Conservation (phyloP, 305 asterid species). For the Fraxinus greggii region DNA sequence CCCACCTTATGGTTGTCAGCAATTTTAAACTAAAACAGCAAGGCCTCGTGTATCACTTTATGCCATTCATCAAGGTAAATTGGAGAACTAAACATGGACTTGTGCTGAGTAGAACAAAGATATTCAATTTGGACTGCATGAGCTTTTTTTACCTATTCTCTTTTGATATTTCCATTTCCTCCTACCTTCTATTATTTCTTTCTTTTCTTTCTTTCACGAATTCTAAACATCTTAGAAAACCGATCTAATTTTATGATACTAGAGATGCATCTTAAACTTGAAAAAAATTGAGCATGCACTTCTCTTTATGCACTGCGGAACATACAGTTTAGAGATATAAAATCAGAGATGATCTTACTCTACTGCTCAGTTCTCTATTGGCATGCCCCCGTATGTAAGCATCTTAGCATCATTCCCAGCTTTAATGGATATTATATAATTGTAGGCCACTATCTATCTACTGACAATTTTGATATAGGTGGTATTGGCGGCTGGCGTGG, state of each 20-base stretch:
- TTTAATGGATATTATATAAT: neutral
- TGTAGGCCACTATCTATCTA: neutral
- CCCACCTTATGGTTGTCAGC: neutral
- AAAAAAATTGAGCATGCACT: neutral
- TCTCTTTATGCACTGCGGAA: neutral
- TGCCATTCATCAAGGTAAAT: neutral
- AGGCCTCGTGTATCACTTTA: neutral
- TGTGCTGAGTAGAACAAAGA: neutral
- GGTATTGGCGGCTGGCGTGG: neutral
- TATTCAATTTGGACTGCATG: neutral
- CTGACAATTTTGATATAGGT: neutral
- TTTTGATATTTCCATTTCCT: neutral
- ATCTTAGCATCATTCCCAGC: neutral
- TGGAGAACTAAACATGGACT: neutral
- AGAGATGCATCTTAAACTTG: neutral
- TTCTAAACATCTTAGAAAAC: neutral
- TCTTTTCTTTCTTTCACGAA: neutral
- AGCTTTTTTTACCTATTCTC: neutral
- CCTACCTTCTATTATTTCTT: neutral
- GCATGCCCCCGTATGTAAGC: neutral
- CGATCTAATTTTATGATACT: neutral
- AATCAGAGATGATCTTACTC: neutral
- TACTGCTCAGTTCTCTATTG: neutral
- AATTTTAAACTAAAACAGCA: neutral
- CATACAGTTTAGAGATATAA: neutral